Evolutionary conservation across 140 eudicot genomes (phyloP).

Genomic region (Erigeron philadelphicus): DNA sequence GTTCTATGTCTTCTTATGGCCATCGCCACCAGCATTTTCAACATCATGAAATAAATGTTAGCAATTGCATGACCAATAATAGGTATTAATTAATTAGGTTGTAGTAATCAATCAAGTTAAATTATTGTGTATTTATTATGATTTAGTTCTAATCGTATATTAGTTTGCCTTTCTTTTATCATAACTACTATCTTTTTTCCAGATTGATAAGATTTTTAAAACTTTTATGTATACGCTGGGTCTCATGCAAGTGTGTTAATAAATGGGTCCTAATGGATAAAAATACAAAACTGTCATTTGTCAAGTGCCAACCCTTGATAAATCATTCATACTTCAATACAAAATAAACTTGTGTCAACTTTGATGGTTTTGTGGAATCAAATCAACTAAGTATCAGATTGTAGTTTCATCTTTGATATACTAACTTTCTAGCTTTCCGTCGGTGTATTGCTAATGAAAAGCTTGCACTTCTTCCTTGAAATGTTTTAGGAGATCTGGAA

Average conservation of each 20-base stretch:
- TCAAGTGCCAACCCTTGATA: too few relatives aligned
- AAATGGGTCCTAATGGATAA: too few relatives aligned
- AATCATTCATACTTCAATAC: background rate
- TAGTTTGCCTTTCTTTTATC: constrained; percentile 9
- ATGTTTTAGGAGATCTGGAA: constrained; percentile 52
- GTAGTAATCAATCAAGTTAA: constrained; percentile 9
- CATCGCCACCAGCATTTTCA: constrained; percentile 50
- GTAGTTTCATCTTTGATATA: background rate
- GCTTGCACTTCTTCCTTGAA: constrained; percentile 65
- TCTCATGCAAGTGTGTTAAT: too few relatives aligned
- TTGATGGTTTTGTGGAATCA: background rate
- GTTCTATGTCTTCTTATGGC: constrained; percentile 44
- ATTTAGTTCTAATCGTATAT: constrained; percentile 16
- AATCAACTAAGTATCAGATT: background rate
- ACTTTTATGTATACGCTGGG: background rate
- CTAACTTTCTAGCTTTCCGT: background rate
- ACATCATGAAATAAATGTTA: constrained; percentile 64
- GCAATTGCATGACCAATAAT: constrained; percentile 56
- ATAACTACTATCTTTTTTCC: background rate
- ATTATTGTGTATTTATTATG: constrained; percentile 14
- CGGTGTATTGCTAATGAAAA: constrained; percentile 39
- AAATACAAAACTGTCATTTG: too few relatives aligned
- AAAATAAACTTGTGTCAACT: background rate
- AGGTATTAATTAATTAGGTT: constrained; percentile 30
- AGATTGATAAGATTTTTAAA: background rate